Evolutionary conservation across 306 rosid genomes (phyloP), one percentile per base, ranked within the genome.

Genomic region (Ormosia semicastrata): DNA sequence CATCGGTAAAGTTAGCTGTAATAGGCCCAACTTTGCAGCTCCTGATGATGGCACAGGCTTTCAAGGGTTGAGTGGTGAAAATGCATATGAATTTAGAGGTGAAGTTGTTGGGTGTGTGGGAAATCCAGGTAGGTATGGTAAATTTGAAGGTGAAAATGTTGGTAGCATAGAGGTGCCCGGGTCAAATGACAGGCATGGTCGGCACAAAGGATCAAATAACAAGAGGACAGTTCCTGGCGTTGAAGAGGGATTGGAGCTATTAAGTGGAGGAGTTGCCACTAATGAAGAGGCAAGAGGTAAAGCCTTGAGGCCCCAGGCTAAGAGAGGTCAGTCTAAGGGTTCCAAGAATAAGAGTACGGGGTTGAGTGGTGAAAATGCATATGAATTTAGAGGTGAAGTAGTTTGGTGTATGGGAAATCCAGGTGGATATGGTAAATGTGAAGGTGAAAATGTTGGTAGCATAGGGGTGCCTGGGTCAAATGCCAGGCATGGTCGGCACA

Each of bases 261-360:
- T 59, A 67, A 37, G 66, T 72, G 53, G 64, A 7, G 89, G 81
- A 50, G 79, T 36, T 78, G 63, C 66, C 1, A 10, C 71, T 24
- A 78, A 50, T 17, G 50, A 63, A 60, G 85, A 67, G 32, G 72
- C 18, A 58, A 79, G 60, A 40, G 81, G 66, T 59, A 80, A 74
- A 62, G 49, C 4, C 63, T 69, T 65, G 52, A 76, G 67, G 74
- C 73, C 67, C n/a, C 8, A 71, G 69, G 36, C 36, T 7, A 85
- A 32, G 81, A 83, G 81, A 29, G 90, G 85, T 47, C 77, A 81
- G 54, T 83, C 88, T 9, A 89, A 77, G 85, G 84, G 85, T 63
- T 44, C 50, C 13, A 9, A 5, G 50, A 44, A 44, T 44, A 44
- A 44, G 50, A 44, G 50, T 44, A 44, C 67, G 39, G 88, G 81